Conservation (phyloP, 345 rosid genomes). For the Lepidium didymum region DNA sequence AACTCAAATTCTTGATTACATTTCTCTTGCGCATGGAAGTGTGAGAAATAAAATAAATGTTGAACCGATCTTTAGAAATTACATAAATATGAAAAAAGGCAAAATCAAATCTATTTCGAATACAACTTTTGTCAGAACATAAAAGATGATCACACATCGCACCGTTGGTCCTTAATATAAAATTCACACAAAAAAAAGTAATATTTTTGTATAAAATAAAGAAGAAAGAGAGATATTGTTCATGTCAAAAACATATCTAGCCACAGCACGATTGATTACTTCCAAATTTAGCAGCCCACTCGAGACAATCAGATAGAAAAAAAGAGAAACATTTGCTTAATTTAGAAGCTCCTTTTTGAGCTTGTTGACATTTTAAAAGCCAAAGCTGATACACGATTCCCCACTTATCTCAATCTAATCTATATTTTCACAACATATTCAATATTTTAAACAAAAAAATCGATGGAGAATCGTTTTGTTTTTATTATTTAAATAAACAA, state of each 20-base stretch:
- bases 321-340: slow-evolving; percentile 20
- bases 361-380: slow-evolving; percentile 30
- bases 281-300: slow-evolving; percentile 28
- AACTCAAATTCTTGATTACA: slow-evolving; percentile 2
- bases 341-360: slow-evolving; percentile 23
- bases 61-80: not conserved
- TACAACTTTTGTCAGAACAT: slow-evolving; percentile 3
- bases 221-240: not conserved
- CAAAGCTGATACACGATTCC: slow-evolving; percentile 29
- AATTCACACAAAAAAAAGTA: slow-evolving; percentile 13
- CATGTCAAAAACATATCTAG: slow-evolving; percentile 21
- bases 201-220: not conserved
- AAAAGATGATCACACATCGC: slow-evolving; percentile 13
- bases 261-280: slow-evolving; percentile 15
- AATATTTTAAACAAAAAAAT: not conserved
- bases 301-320: not conserved
- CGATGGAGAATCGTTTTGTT: slow-evolving; percentile 10
- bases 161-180: slow-evolving; percentile 5
- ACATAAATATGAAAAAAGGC: not conserved
- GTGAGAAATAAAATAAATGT: slow-evolving; percentile 1
- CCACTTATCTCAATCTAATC: slow-evolving; percentile 16
- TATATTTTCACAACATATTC: not conserved
- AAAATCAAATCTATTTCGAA: slow-evolving; percentile 12
- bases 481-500: not conserved
- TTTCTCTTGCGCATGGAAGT: not conserved